A percentile compares a stretch with the other conserved stretches of the same genome.
Conservation (phyloP, 108 stramenopile genomes). For the Conticribra weissflogii region DNA sequence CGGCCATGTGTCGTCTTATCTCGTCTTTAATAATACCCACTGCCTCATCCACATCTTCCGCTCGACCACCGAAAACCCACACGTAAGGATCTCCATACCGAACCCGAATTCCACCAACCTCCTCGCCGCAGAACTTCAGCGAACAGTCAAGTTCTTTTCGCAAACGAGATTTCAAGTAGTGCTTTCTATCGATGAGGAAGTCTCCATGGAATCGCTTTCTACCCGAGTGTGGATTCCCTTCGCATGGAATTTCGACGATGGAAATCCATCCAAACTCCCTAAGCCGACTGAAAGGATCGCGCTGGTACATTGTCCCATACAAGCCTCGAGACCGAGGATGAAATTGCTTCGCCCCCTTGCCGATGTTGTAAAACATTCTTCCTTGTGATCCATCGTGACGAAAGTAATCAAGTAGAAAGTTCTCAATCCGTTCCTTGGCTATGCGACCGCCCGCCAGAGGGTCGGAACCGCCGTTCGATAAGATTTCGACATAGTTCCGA, state of each 20-base stretch:
- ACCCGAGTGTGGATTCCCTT: background rate
- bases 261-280: background rate
- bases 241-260: background rate
- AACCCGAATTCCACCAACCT: background rate
- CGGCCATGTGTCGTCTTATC: background rate
- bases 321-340: background rate
- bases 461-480: too few species aligned
- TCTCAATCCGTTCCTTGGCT: background rate
- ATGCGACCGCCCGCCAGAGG: too few species aligned
- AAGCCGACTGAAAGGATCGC: background rate
- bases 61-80: background rate
- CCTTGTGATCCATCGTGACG: background rate
- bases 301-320: background rate
- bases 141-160: background rate
- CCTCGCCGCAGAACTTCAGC: background rate
- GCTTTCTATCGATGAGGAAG: background rate
- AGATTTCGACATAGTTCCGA: too few species aligned
- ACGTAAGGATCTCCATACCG: background rate
- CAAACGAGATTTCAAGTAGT: background rate
- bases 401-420: background rate
- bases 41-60: background rate
- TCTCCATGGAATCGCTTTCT: background rate
- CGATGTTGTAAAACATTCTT: background rate
- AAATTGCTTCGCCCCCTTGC: background rate
- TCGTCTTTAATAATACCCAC: background rate